Percentiles rank a stretch among this genome's conserved stretches.
Conservation (phyloP, 345 rosid genomes). For the Bruguiera sexangula region DNA sequence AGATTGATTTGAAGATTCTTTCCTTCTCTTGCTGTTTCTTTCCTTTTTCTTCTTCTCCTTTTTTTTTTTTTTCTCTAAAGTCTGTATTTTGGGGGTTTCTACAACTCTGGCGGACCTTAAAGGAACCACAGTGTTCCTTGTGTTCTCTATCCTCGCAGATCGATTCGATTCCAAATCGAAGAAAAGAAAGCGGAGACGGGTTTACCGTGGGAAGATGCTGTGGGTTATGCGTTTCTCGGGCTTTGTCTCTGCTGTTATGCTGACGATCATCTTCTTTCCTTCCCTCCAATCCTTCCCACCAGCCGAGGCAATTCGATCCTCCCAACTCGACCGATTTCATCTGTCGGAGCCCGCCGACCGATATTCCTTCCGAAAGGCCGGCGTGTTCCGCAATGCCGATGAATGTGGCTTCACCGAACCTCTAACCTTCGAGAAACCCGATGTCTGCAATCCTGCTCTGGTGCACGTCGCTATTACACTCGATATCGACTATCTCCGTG, state of each 20-base stretch:
- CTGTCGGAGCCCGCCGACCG: constrained; percentile 23
- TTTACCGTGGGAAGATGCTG: constrained; percentile 43
- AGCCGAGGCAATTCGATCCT: constrained; percentile 86
- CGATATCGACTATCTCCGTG: constrained; percentile 83
- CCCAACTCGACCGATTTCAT: constrained; percentile 49
- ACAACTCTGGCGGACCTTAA: constrained; percentile 32
- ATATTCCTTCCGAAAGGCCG: constrained; percentile 58
- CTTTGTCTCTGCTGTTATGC: constrained; percentile 66
- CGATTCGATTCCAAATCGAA: constrained; percentile 34
- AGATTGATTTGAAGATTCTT: constrained; percentile 26
- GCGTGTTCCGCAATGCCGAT: constrained; percentile 72
- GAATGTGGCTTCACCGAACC: constrained; percentile 50
- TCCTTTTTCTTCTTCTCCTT: background rate
- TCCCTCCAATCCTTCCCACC: constrained; percentile 90
- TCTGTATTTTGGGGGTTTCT: background rate
- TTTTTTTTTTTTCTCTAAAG: background rate
- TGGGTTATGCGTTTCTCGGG: constrained; percentile 76
- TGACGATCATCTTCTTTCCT: constrained; percentile 72
- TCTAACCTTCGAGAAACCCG: constrained; percentile 13
- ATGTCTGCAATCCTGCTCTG: constrained; percentile 70
- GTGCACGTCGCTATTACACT: constrained; percentile 92
- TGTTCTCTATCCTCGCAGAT: constrained; percentile 13
- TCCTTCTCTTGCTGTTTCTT: background rate
- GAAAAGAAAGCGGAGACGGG: constrained; percentile 35
- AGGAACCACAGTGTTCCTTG: constrained; percentile 24